Evolutionary conservation across 2,329 filamentous ascomycete species (phyloP).

Genomic region (Verticillium nonalfalfae): DNA sequence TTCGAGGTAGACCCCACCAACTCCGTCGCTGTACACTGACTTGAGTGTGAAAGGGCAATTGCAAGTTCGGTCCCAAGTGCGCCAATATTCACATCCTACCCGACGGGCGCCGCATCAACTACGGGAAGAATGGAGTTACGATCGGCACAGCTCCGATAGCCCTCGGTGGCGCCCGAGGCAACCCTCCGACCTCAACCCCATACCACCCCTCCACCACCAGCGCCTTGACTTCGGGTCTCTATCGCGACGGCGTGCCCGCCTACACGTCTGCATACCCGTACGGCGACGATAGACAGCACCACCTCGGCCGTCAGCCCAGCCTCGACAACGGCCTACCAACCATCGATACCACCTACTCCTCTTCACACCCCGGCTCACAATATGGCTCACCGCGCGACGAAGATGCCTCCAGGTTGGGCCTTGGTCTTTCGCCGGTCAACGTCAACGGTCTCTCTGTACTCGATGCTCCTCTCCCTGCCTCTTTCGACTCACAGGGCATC

Average conservation of each 20-base stretch:
- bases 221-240: conserved; percentile 57
- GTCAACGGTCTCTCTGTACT: conserved; percentile 76
- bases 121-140: conserved; percentile 62
- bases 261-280: conserved; percentile 31
- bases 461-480: conserved; percentile 87
- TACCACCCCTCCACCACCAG: conserved; percentile 57
- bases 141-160: conserved; percentile 51
- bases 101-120: conserved; percentile 88
- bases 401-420: conserved; percentile 44
- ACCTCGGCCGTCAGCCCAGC: conserved; percentile 41
- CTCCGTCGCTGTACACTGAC: conserved; percentile 8
- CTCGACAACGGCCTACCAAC: conserved; percentile 50
- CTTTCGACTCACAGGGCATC: conserved; percentile 93
- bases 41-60: conserved; percentile 66
- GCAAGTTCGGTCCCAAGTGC: conserved; percentile 98
- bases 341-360: conserved; percentile 51
- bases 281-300: conserved; percentile 33
- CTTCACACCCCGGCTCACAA: conserved; percentile 42
- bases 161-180: conserved; percentile 61
- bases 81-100: conserved; percentile 93
- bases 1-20: conserved; percentile 10
- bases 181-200: conserved; percentile 44
- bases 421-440: conserved; percentile 71
- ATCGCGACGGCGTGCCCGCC: conserved; percentile 31
- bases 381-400: conserved; percentile 79